Conservation (phyloP, 164 flowering plant species). For the Vitis amurensis region DNA sequence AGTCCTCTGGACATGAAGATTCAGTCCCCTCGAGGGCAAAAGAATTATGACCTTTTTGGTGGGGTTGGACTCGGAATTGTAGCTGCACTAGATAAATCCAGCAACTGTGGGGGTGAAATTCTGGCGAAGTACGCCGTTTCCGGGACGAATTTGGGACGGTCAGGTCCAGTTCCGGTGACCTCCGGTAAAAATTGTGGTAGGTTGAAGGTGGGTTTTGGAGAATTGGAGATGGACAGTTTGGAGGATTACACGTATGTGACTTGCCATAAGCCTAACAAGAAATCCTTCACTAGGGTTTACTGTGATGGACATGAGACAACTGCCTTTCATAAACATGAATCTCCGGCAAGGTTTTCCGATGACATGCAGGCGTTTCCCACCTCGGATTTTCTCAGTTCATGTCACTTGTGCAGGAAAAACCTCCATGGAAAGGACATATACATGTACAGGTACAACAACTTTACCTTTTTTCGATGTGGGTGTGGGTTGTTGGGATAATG, state of each 20-base stretch:
- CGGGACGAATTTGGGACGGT: constrained; percentile 22
- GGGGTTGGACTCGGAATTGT: constrained; percentile 38
- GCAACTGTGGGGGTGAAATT: constrained; percentile 10
- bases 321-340: constrained; percentile 16
- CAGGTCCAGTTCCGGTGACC: constrained; percentile 45
- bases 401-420: constrained; percentile 56
- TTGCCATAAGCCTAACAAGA: constrained; percentile 34
- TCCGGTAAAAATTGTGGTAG: constrained; percentile 5
- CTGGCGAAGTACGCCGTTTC: constrained; percentile 28
- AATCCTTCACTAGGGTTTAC: constrained; percentile 36
- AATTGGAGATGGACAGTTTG: constrained; percentile 23
- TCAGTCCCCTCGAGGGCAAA: constrained; percentile 19
- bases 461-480: background rate
- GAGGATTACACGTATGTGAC: constrained; percentile 52
- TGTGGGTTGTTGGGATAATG: background rate
- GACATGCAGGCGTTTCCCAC: constrained; percentile 21
- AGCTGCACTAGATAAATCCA: constrained; percentile 40
- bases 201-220: constrained; percentile 8
- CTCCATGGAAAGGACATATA: constrained; percentile 74
- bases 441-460: constrained; percentile 66
- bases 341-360: constrained; percentile 20
- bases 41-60: constrained; percentile 14
- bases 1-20: constrained; percentile 21
- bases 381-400: constrained; percentile 60
- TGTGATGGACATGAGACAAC: constrained; percentile 16